Percentiles rank a stretch among this genome's conserved stretches.
These are phyloP conservation scores for Chlamydomonas reinhardtii DNA, from an alignment of 163 green algal species.

Conservation along the genomic window DNA sequence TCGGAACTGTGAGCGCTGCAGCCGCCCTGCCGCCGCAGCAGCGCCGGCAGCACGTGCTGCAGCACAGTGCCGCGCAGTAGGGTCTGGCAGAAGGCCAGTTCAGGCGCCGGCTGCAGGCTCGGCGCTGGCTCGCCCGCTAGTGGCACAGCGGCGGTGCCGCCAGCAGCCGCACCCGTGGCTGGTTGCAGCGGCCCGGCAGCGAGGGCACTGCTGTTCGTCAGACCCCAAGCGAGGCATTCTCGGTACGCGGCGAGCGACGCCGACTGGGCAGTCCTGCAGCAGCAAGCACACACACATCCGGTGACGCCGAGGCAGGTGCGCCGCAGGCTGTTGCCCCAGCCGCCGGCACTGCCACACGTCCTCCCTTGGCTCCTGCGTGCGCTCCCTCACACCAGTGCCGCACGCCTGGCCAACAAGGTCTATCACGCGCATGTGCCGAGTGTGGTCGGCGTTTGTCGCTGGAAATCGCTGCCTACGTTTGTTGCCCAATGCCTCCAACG, in stretches of 20 bases:
- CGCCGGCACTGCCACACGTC: too few relatives aligned
- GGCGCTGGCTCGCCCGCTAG: not conserved
- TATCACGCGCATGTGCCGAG: too few relatives aligned
- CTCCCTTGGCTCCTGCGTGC: too few relatives aligned
- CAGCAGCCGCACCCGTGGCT: not conserved
- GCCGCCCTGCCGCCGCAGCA: not conserved
- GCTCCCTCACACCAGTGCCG: too few relatives aligned
- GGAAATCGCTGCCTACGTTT: too few relatives aligned
- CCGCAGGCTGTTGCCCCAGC: too few relatives aligned
- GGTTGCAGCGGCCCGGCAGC: not conserved
- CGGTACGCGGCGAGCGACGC: conserved; percentile 22
- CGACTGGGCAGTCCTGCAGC: conserved; percentile 6
- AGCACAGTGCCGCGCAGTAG: not conserved
- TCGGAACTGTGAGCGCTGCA: not conserved
- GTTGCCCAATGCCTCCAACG: too few relatives aligned
- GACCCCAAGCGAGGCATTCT: conserved; percentile 51
- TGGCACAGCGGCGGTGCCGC: not conserved
- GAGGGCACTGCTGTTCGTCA: conserved; percentile 6
- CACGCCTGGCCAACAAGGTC: too few relatives aligned
- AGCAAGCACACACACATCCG: too few relatives aligned
- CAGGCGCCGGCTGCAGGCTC: not conserved
- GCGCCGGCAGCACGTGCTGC: conserved; percentile 32
- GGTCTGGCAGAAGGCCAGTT: not conserved
- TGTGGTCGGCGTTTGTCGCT: too few relatives aligned
- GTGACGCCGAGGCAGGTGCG: too few relatives aligned